Base-by-base conservation (phyloP, 1,139 yeast species). In the Candida anutae region DNA sequence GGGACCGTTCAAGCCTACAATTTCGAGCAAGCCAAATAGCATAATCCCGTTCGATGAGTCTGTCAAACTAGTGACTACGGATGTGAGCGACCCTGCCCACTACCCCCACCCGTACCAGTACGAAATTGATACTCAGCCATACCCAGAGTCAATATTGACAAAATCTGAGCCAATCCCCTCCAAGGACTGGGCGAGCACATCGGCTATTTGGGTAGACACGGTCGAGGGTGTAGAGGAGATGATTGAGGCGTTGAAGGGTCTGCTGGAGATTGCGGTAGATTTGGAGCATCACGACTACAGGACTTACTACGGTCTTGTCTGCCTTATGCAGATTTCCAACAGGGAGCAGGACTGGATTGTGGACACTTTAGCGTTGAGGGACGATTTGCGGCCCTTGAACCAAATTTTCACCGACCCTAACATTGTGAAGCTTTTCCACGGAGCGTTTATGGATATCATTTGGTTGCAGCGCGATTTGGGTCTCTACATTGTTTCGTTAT, bases 401-500 rank as follows among this genome's bases (percentile, higher is more conserved):
- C 63, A 61, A 28, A 72, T 88, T 1, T 87, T 90, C 40, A 69
- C 97, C 3, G 62, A 90, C 50, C 96, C 97, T 0, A 45, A 56
- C 4, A 77, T 88, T 20, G 62, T 85, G 21, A 93, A 93, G 48
- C 94, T 93, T 1, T 74, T 93, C 41, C 99, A 93, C 49, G 98
- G 99, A 38, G 95, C 98, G 0, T 79, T 77, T 39, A 87, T 87
- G 95, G 99, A 93, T 61, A 82, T 90, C 6, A 79, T 85, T 27
- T 93, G 99, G 99, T 63, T 93, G 23, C 99, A 93, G 56, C 68
- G 98, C 40, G 98, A 93, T 48, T 67, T 93, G 38, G 99, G 99
- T 0, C 58, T 93, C 10, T 93, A 93, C 43, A 61, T 93, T 14
- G 98, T 90, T 5, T 74, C 93, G 22, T 56, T 93, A 16, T 90